A percentile compares a stretch with the other conserved stretches of the same genome.
phyloP scores from a whole-genome alignment of 179 eudicot genomes.

The Gypsophila paniculata region DNA sequence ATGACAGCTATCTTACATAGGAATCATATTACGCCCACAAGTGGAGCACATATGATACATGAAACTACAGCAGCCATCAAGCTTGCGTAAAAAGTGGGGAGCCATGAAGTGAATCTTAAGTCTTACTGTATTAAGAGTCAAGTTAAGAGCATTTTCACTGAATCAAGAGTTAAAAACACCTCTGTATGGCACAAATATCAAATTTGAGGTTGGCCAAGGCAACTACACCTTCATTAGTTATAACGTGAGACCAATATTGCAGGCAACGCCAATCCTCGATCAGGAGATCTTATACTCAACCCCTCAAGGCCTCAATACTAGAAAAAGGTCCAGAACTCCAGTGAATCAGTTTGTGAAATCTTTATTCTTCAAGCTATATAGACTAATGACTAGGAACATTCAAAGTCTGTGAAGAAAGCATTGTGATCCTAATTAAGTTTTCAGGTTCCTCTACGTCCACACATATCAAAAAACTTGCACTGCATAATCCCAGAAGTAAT shows the following conservation, averaged over 20 bases:
- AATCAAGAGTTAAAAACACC: background rate
- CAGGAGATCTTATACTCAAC: background rate
- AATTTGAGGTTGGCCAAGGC: background rate
- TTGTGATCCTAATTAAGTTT: too few relatives aligned
- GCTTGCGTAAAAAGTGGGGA: background rate
- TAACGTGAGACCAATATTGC: background rate
- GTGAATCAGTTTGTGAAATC: background rate
- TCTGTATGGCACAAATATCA: background rate
- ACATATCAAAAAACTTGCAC: background rate
- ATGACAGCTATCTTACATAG: too few relatives aligned
- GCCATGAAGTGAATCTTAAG: constrained; percentile 4
- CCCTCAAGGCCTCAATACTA: background rate
- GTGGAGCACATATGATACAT: background rate
- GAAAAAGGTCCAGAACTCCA: background rate
- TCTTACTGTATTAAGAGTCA: background rate
- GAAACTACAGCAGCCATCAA: background rate
- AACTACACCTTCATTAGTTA: background rate
- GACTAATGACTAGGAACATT: background rate
- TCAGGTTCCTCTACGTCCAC: too few relatives aligned
- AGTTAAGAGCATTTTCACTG: background rate
- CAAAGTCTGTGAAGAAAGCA: background rate
- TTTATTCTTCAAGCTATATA: background rate
- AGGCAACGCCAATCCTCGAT: background rate
- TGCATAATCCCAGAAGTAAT: background rate
- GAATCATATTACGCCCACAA: background rate